phyloP scores from a whole-genome alignment of 371 early-diverging fungal genomes.

The Saksenaea oblongispora region DNA sequence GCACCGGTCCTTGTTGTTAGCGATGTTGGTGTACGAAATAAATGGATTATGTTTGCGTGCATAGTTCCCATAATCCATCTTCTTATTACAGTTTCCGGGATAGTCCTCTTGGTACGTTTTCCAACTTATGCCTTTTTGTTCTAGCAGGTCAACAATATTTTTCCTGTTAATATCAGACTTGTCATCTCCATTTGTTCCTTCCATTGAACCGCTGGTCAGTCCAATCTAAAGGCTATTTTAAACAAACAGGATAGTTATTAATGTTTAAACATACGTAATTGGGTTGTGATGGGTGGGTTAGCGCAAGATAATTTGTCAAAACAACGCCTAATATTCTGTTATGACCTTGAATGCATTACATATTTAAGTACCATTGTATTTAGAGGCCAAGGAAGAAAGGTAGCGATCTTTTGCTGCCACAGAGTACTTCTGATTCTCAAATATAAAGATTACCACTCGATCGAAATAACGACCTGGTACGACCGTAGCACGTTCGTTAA shows the following conservation, averaged over 20 bases:
- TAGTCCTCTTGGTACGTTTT: conserved; percentile 66
- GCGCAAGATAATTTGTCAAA: conserved; percentile 39
- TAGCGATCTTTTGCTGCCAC: conserved; percentile 41
- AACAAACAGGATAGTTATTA: conserved; percentile 39
- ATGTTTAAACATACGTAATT: conserved; percentile 49
- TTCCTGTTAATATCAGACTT: conserved; percentile 35
- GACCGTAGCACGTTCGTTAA: not conserved
- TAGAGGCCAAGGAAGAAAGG: conserved; percentile 19
- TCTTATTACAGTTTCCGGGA: conserved; percentile 45
- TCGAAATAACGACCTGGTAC: conserved; percentile 42
- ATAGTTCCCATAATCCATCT: conserved; percentile 34
- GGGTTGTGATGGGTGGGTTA: conserved; percentile 45
- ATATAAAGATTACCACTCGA: conserved; percentile 46
- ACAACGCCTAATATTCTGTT: conserved; percentile 20
- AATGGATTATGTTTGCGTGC: conserved; percentile 64
- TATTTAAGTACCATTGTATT: conserved; percentile 20
- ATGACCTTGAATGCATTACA: not conserved
- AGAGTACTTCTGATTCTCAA: conserved; percentile 52
- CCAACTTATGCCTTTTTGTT: conserved; percentile 64
- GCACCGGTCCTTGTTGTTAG: conserved; percentile 45
- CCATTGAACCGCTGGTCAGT: conserved; percentile 46
- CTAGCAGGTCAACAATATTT: conserved; percentile 65
- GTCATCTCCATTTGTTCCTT: conserved; percentile 46
- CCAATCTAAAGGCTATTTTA: conserved; percentile 27
- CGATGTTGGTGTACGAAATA: conserved; percentile 55